Evolutionary conservation across 1,284 basidiomycete genomes (phyloP).

Genomic region (Pseudozyma pruni): DNA sequence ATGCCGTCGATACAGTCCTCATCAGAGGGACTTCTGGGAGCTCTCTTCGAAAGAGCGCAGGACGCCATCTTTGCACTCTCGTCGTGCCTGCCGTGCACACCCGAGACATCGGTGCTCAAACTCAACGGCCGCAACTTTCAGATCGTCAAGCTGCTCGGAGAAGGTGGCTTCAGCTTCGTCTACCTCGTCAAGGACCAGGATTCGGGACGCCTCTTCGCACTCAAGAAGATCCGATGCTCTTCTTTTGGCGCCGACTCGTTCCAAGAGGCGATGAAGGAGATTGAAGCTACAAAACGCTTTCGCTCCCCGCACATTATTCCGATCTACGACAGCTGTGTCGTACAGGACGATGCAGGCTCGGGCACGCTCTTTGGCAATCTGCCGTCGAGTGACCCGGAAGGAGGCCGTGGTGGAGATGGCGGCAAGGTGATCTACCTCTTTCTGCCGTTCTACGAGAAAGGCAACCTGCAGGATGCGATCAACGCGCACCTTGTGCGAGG

Average conservation of each 20-base stretch:
- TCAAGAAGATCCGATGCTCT: slow-evolving; percentile 68
- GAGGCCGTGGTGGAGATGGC: slow-evolving; percentile 29
- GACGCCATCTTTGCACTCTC: slow-evolving; percentile 56
- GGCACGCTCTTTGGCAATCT: slow-evolving; percentile 52
- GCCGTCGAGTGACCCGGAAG: slow-evolving; percentile 50
- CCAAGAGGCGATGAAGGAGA: slow-evolving; percentile 65
- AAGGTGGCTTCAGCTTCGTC: slow-evolving; percentile 66
- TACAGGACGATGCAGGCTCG: slow-evolving; percentile 57
- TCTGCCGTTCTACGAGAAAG: slow-evolving; percentile 83
- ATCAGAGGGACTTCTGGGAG: slow-evolving; percentile 18
- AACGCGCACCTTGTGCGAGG: slow-evolving; percentile 85
- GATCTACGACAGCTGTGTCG: slow-evolving; percentile 63
- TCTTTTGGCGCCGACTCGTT: slow-evolving; percentile 61
- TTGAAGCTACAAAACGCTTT: slow-evolving; percentile 67
- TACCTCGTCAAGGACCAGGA: slow-evolving; percentile 64
- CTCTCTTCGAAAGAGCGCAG: slow-evolving; percentile 49
- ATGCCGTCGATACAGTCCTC: slow-evolving; percentile 43
- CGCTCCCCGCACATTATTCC: slow-evolving; percentile 65
- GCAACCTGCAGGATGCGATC: slow-evolving; percentile 93
- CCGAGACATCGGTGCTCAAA: slow-evolving; percentile 48
- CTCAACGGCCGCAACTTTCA: slow-evolving; percentile 62
- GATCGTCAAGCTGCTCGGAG: slow-evolving; percentile 63
- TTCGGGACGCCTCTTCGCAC: slow-evolving; percentile 62
- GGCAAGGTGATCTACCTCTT: slow-evolving; percentile 71
- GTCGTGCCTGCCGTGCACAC: slow-evolving; percentile 54